Evolutionary conservation across 192 early-diverging fungal genomes (phyloP).

Genomic region (Podila epigama): DNA sequence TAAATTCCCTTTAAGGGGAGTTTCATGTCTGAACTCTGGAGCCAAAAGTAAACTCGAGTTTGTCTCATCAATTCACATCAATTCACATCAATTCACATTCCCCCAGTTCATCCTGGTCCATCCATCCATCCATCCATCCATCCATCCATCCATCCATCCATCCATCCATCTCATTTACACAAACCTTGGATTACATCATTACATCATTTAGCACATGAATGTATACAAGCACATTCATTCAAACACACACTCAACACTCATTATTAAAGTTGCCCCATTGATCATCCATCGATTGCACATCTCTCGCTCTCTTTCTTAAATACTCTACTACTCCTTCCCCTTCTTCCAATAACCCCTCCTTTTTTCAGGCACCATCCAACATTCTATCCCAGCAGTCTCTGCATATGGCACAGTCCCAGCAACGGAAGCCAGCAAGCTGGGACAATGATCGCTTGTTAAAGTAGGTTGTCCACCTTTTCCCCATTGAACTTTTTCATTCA

Average conservation of each 20-base stretch:
- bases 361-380: background rate
- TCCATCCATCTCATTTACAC: background rate
- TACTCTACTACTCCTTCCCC: background rate
- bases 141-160: background rate
- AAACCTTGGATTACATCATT: too few species aligned
- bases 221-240: background rate
- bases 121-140: background rate
- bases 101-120: background rate
- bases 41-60: too few species aligned
- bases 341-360: background rate
- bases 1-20: background rate
- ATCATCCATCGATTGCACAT: too few species aligned
- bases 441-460: conserved; percentile 50
- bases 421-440: conserved; percentile 48
- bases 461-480: conserved; percentile 11
- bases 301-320: too few species aligned
- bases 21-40: too few species aligned
- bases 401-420: conserved; percentile 50
- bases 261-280: too few species aligned
- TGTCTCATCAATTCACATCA: too few species aligned
- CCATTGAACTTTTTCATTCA: too few species aligned
- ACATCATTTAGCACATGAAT: too few species aligned
- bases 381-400: conserved; percentile 33
- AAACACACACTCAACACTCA: background rate
- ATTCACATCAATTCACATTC: background rate